Evolutionary conservation across 495 filamentous ascomycete species (phyloP).

Genomic region (Lasiosphaeris hirsuta): DNA sequence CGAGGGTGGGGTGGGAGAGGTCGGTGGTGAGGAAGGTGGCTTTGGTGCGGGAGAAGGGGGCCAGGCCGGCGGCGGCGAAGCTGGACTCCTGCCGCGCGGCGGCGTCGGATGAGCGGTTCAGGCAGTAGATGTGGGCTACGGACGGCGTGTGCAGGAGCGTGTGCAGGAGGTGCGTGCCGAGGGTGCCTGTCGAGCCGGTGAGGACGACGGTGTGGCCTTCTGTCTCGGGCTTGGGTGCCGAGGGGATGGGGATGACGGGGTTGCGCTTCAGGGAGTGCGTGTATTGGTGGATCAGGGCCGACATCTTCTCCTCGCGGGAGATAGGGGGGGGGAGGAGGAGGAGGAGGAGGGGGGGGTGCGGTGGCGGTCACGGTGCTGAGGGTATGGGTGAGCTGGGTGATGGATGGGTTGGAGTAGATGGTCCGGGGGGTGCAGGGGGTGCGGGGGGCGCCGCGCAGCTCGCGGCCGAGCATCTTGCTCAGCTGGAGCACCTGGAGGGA

Average conservation of each 20-base stretch:
- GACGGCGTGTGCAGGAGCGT: constrained; percentile 22
- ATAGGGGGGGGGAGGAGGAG: no score
- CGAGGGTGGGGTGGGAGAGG: neutral
- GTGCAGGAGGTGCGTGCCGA: constrained; percentile 47
- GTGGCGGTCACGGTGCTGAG: neutral
- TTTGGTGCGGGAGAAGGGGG: neutral
- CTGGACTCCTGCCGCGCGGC: constrained; percentile 44
- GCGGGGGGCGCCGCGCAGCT: constrained; percentile 8
- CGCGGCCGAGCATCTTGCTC: constrained; percentile 19
- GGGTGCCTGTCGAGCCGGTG: constrained; percentile 48
- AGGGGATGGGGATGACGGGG: neutral
- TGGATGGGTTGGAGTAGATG: constrained; percentile 19
- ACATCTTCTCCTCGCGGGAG: constrained; percentile 2
- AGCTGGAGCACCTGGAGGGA: constrained; percentile 39
- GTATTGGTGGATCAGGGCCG: constrained; percentile 14
- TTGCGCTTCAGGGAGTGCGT: constrained; percentile 18
- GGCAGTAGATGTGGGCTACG: constrained; percentile 42
- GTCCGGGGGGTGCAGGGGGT: constrained; percentile 18
- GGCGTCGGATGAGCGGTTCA: constrained; percentile 44
- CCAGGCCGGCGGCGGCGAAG: constrained; percentile 14
- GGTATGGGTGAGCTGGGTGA: constrained; percentile 25
- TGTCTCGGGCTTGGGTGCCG: neutral
- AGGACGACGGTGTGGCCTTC: constrained; percentile 34
- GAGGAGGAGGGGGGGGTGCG: no score
- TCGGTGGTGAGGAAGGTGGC: constrained; percentile 6